A percentile compares a stretch with the other conserved stretches of the same genome.
Evolutionary conservation across 1,139 yeast species (phyloP).

Genomic region (Debaryomyces robertsiae): DNA sequence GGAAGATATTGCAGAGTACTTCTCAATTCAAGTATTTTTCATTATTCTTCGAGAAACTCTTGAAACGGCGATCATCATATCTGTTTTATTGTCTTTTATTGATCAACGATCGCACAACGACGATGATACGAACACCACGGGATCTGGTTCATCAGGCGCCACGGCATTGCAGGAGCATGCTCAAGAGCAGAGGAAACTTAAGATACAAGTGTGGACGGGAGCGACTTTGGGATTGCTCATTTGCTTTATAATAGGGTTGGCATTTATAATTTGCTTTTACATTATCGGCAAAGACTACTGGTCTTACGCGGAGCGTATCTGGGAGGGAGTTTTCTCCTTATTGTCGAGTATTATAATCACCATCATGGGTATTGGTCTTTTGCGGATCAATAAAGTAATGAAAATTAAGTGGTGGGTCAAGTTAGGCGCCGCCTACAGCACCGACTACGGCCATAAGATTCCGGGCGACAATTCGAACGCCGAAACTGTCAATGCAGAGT

Average conservation of each 20-base stretch:
- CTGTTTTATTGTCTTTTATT: constrained; percentile 80
- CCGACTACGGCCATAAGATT: constrained; percentile 5
- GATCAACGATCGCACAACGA: constrained; percentile 50
- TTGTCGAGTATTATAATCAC: constrained; percentile 81
- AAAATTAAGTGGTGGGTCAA: constrained; percentile 54
- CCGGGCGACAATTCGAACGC: constrained; percentile 19
- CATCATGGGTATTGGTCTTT: constrained; percentile 84
- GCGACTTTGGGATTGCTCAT: constrained; percentile 69
- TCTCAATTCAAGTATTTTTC: constrained; percentile 80
- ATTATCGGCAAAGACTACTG: constrained; percentile 77
- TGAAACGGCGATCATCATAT: constrained; percentile 85
- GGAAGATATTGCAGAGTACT: constrained; percentile 49
- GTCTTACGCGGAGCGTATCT: constrained; percentile 79
- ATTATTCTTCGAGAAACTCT: constrained; percentile 84
- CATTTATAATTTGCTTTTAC: constrained; percentile 76
- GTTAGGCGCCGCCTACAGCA: constrained; percentile 42
- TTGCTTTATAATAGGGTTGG: constrained; percentile 76
- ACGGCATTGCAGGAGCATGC: constrained; percentile 4
- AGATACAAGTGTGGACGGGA: constrained; percentile 83
- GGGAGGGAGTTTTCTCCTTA: constrained; percentile 91
- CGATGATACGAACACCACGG: not conserved
- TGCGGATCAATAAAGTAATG: constrained; percentile 73
- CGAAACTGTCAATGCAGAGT: constrained; percentile 14
- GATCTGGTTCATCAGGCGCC: constrained; percentile 1
- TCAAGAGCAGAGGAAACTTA: constrained; percentile 34